Conservation (phyloP, 1,139 yeast species). For the Hyphopichia wangnamkhiaoensis region DNA sequence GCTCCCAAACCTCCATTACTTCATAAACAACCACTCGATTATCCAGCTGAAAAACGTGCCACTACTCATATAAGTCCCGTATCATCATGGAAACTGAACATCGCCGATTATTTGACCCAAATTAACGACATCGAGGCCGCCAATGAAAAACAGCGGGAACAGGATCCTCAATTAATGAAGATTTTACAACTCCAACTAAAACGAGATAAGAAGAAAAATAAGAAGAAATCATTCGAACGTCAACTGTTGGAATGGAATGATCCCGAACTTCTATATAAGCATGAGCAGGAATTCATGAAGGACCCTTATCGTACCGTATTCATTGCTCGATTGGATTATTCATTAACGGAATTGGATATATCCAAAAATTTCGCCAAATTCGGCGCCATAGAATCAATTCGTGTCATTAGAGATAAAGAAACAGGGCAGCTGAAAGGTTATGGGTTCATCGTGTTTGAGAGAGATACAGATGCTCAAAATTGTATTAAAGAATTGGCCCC, state of each 20-base stretch:
- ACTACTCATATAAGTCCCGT: constrained; percentile 57
- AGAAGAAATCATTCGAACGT: constrained; percentile 30
- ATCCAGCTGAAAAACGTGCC: constrained; percentile 50
- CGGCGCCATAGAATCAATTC: constrained; percentile 69
- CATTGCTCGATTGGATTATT: constrained; percentile 68
- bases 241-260: constrained; percentile 45
- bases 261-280: constrained; percentile 50
- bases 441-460: constrained; percentile 76
- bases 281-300: constrained; percentile 58
- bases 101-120: constrained; percentile 33
- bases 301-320: constrained; percentile 84
- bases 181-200: not conserved
- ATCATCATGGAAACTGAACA: constrained; percentile 33
- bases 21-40: constrained; percentile 55
- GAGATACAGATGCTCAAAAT: constrained; percentile 54
- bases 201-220: constrained; percentile 9
- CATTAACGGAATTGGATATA: constrained; percentile 67
- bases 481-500: constrained; percentile 66
- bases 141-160: constrained; percentile 29
- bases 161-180: constrained; percentile 8
- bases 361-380: constrained; percentile 60
- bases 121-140: constrained; percentile 29
- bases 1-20: constrained; percentile 69
- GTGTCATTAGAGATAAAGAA: constrained; percentile 61
- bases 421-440: constrained; percentile 71